A percentile compares a stretch with the other conserved stretches of the same genome.
phyloP scores from a whole-genome alignment of 306 rosid species.

The Parietaria judaica region DNA sequence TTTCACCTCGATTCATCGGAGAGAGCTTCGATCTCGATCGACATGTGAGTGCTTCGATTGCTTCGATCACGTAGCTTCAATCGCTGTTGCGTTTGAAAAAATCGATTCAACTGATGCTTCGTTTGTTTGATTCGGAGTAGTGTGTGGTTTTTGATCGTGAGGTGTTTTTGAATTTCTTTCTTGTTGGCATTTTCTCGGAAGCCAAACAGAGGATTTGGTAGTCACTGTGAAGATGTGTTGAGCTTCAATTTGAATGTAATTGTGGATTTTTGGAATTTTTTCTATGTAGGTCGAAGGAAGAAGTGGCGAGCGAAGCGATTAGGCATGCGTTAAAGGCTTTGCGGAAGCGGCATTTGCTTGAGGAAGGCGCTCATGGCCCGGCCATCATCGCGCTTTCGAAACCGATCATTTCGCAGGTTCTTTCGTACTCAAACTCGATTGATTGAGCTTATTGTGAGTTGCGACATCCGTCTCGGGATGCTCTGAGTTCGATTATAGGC shows the following conservation, averaged over 20 bases:
- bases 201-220: conserved; percentile 11
- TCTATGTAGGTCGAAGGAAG: conserved; percentile 38
- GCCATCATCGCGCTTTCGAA: conserved; percentile 64
- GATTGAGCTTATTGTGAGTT: neutral
- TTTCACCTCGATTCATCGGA: conserved; percentile 1
- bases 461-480: too few relatives aligned
- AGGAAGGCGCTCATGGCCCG: conserved; percentile 97
- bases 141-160: neutral
- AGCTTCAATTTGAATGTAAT: neutral
- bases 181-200: conserved; percentile 9
- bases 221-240: conserved; percentile 4
- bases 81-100: too few relatives aligned
- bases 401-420: conserved; percentile 62
- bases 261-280: conserved; percentile 8
- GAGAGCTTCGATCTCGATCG: conserved; percentile 7
- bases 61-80: too few relatives aligned
- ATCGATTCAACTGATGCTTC: neutral
- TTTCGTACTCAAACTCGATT: conserved; percentile 1
- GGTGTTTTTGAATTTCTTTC: neutral
- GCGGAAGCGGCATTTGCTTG: conserved; percentile 75
- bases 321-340: conserved; percentile 74
- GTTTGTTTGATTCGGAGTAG: neutral
- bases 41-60: conserved; percentile 20
- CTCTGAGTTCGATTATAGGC: too few relatives aligned
- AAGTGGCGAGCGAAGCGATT: conserved; percentile 50